Conservation (phyloP, 2,329 filamentous ascomycete species). For the Aspergillus texensis region DNA sequence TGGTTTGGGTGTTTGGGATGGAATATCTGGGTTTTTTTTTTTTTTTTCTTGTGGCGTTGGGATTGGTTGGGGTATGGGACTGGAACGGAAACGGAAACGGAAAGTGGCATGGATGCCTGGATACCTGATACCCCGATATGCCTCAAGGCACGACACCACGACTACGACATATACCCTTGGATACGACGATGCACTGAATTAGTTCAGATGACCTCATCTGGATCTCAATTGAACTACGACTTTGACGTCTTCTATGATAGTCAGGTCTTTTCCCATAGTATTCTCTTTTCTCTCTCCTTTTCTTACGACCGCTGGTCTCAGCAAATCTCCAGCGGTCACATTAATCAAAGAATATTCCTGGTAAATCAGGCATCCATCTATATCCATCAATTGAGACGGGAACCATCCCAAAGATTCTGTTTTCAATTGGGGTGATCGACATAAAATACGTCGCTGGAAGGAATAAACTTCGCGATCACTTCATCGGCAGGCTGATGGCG, state of each 20-base stretch:
- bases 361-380: neutral
- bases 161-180: constrained; percentile 1
- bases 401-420: neutral
- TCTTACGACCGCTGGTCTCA: neutral
- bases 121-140: constrained; percentile 6
- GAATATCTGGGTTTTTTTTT: constrained; percentile 4
- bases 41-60: constrained; percentile 4
- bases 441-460: neutral
- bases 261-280: neutral
- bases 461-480: constrained; percentile 4
- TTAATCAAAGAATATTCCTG: neutral
- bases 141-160: neutral
- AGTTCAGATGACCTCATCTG: neutral
- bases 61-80: constrained; percentile 8
- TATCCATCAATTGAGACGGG: neutral
- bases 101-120: constrained; percentile 9
- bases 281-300: neutral
- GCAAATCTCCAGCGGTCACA: neutral
- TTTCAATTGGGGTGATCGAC: neutral
- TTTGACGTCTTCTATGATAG: neutral
- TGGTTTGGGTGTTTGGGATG: constrained; percentile 10
- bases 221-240: neutral
- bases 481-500: constrained; percentile 9
- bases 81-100: constrained; percentile 4
- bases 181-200: neutral